Conservation (phyloP, 495 filamentous ascomycete species). For the Penicillium nucicola region DNA sequence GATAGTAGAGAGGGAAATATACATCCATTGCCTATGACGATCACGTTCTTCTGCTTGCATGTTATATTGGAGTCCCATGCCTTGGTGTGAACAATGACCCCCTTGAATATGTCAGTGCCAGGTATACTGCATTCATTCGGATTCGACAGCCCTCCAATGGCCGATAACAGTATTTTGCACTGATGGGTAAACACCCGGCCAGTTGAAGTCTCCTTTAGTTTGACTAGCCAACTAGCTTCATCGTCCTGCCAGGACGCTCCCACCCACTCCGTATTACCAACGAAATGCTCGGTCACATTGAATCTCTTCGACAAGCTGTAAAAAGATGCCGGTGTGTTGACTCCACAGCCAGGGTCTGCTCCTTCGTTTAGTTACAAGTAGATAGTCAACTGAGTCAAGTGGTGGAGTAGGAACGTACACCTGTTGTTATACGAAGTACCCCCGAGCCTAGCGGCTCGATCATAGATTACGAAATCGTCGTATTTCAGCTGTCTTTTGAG, state of each 20-base stretch:
- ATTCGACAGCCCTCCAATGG: constrained; percentile 42
- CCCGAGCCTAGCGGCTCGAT: constrained; percentile 13
- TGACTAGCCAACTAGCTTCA: constrained; percentile 17
- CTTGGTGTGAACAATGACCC: constrained; percentile 52
- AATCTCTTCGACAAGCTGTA: constrained; percentile 27
- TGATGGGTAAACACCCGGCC: constrained; percentile 18
- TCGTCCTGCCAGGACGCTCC: constrained; percentile 17
- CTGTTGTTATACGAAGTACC: constrained; percentile 26
- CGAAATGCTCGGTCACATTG: constrained; percentile 13
- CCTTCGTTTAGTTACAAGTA: not conserved
- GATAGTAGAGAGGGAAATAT: constrained; percentile 11
- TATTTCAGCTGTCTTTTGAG: constrained; percentile 17
- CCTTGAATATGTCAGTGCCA: constrained; percentile 33
- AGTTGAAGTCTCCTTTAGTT: constrained; percentile 11
- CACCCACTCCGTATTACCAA: constrained; percentile 17
- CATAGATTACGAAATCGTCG: constrained; percentile 24
- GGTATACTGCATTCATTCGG: no score
- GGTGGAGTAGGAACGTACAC: constrained; percentile 4
- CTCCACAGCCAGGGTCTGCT: constrained; percentile 26
- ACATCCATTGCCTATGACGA: constrained; percentile 60
- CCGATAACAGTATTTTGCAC: constrained; percentile 48
- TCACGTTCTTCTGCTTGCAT: constrained; percentile 45
- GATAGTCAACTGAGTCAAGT: no score
- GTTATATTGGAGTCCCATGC: constrained; percentile 45
- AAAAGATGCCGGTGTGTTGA: constrained; percentile 23